Percentiles rank a stretch among this genome's conserved stretches.
Evolutionary conservation across 805 yeast genomes (phyloP).

Genomic region (Saccharomycopsis guyanensis): DNA sequence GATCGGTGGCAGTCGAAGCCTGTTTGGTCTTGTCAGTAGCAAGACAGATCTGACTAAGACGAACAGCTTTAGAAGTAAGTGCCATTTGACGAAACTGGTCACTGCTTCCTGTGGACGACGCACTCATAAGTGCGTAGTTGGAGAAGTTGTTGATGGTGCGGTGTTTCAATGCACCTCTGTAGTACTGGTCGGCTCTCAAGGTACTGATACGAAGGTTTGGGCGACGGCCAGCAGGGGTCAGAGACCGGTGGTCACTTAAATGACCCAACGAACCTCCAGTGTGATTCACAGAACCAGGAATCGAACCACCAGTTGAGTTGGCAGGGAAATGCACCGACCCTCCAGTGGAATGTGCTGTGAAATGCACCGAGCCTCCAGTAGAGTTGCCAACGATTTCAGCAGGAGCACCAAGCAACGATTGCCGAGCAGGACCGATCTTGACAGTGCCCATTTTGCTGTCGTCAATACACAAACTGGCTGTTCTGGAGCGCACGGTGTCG

Average conservation of each 20-base stretch:
- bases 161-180: not conserved
- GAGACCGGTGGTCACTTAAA: too few relatives aligned
- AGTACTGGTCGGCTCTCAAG: not conserved
- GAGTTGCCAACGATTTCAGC: too few relatives aligned
- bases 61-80: conserved; percentile 14
- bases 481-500: conserved; percentile 6
- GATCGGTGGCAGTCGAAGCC: not conserved
- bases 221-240: too few relatives aligned
- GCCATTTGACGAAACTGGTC: conserved; percentile 4
- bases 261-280: too few relatives aligned
- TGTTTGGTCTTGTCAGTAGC: conserved; percentile 10
- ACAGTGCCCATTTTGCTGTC: conserved; percentile 19
- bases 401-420: conserved; percentile 9
- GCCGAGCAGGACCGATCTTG: conserved; percentile 17
- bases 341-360: too few relatives aligned
- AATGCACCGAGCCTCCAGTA: too few relatives aligned
- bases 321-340: too few relatives aligned
- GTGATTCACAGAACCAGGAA: not conserved
- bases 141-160: conserved; percentile 1
- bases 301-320: conserved; percentile 12
- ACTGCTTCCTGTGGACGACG: not conserved
- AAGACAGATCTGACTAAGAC: conserved; percentile 18
- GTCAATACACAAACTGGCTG: conserved; percentile 15
- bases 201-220: conserved; percentile 2
- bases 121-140: not conserved